Evolutionary conservation across 306 rosid genomes (phyloP).

Genomic region (Corylus americana): DNA sequence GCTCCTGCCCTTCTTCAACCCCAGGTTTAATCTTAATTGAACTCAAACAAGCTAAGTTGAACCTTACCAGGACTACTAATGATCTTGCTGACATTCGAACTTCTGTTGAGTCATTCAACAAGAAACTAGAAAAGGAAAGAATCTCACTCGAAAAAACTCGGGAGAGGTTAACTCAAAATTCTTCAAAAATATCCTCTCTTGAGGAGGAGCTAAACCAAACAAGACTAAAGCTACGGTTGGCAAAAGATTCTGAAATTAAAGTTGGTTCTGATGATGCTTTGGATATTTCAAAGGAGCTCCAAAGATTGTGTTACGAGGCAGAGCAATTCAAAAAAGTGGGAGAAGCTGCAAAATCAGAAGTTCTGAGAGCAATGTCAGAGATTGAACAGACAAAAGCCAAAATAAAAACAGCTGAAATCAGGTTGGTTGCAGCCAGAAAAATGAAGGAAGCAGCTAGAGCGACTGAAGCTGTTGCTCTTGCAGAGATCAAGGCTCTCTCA

Average conservation of each 20-base stretch:
- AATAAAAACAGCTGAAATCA: conserved; percentile 75
- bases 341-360: conserved; percentile 70
- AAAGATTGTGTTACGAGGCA: conserved; percentile 60
- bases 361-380: conserved; percentile 60
- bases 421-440: conserved; percentile 84
- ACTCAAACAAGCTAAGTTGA: conserved; percentile 81
- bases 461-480: conserved; percentile 72
- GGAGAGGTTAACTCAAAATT: conserved; percentile 63
- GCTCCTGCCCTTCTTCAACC: conserved; percentile 39
- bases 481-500: conserved; percentile 73
- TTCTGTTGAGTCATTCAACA: conserved; percentile 63
- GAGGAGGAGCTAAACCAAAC: conserved; percentile 85
- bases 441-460: conserved; percentile 97
- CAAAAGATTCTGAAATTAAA: conserved; percentile 55
- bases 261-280: conserved; percentile 43
- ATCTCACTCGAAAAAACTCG: conserved; percentile 71
- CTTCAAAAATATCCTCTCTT: conserved; percentile 62
- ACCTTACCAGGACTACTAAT: conserved; percentile 67
- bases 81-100: conserved; percentile 80
- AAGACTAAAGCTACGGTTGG: conserved; percentile 58
- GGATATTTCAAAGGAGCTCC: conserved; percentile 69
- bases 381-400: conserved; percentile 71
- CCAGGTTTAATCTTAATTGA: conserved; percentile 70
- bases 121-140: conserved; percentile 81
- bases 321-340: conserved; percentile 72